Evolutionary conservation across 768 basidiomycete genomes (phyloP).

Genomic region (Calvatia gigantea): DNA sequence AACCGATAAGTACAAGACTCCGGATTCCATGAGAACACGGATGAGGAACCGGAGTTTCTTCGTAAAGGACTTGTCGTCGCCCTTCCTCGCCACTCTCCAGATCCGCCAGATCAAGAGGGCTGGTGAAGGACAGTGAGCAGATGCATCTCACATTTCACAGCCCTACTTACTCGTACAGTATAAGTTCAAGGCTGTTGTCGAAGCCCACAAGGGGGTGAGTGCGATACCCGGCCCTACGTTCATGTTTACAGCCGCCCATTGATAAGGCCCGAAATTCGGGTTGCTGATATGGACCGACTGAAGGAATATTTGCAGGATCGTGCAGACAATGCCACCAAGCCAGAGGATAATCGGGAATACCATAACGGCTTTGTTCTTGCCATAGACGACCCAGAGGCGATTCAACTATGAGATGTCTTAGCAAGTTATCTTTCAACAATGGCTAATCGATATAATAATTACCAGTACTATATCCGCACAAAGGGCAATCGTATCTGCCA

Average conservation of each 20-base stretch:
- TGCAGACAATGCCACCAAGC: conserved; percentile 10
- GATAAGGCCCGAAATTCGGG: conserved; percentile 3
- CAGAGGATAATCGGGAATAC: conserved; percentile 9
- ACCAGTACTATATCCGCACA: background rate
- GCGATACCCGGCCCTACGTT: conserved; percentile 8
- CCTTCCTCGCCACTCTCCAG: background rate
- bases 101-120: background rate
- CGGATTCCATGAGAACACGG: background rate
- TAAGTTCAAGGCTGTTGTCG: conserved; percentile 10
- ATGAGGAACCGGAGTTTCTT: background rate
- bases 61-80: background rate
- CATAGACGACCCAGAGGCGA: conserved; percentile 8
- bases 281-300: background rate
- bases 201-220: conserved; percentile 11
- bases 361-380: background rate
- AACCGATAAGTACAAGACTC: background rate
- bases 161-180: conserved; percentile 9
- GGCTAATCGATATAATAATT: background rate
- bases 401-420: background rate
- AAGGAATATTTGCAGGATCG: conserved; percentile 1
- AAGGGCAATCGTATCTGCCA: background rate
- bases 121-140: background rate
- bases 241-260: conserved; percentile 7
- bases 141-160: background rate
- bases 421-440: background rate